Evolutionary conservation across 2,329 filamentous ascomycete genomes (phyloP).

Genomic region (Xylaria sp.): DNA sequence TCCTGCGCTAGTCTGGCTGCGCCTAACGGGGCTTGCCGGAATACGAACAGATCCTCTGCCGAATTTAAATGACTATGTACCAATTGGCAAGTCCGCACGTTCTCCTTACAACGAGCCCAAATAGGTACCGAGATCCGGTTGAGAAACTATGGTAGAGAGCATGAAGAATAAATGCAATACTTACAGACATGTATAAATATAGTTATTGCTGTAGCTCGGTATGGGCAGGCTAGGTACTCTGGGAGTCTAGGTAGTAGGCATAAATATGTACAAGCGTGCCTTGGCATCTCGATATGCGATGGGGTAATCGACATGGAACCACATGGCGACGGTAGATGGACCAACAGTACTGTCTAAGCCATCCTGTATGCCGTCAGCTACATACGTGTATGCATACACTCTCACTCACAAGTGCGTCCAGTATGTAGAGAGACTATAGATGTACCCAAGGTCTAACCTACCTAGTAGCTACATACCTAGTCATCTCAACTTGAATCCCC

Average conservation of each 20-base stretch:
- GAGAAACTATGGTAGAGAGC: background rate
- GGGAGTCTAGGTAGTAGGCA: background rate
- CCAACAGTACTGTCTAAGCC: slow-evolving; percentile 23
- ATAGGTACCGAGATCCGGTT: background rate
- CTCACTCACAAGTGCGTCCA: background rate
- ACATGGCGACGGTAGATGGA: slow-evolving; percentile 13
- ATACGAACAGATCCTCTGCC: slow-evolving; percentile 7
- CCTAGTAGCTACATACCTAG: no score
- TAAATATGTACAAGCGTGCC: background rate
- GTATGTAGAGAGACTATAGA: background rate
- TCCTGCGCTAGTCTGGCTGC: slow-evolving; percentile 20
- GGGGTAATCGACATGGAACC: slow-evolving; percentile 24
- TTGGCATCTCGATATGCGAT: slow-evolving; percentile 28
- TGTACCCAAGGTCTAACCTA: no score
- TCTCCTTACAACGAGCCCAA: background rate
- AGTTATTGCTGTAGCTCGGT: background rate
- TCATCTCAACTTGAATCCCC: no score
- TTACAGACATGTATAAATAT: background rate
- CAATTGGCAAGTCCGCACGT: background rate
- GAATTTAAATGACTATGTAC: background rate
- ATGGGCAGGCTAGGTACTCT: background rate
- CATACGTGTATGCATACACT: background rate
- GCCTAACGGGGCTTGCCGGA: slow-evolving; percentile 23
- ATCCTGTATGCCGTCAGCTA: slow-evolving; percentile 22
- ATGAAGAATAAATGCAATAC: background rate